Evolutionary conservation across 257 asterid genomes (phyloP).

Genomic region (Nicotiana benthamiana): DNA sequence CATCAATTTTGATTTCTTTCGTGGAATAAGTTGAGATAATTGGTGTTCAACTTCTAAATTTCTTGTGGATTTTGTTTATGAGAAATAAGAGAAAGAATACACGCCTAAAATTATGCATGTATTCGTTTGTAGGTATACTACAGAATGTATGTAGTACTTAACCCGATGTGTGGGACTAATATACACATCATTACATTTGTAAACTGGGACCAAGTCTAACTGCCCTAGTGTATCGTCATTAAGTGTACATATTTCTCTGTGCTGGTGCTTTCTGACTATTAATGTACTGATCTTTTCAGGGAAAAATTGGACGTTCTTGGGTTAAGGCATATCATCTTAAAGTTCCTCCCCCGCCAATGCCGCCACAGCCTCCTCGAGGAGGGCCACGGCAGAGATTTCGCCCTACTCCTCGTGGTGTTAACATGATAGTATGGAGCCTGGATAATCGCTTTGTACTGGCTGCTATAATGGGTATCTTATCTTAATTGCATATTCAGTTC

Average conservation of each 20-base stretch:
- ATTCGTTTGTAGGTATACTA: not conserved
- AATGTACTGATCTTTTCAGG: conserved; percentile 29
- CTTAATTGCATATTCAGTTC: not conserved
- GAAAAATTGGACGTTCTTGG: conserved; percentile 73
- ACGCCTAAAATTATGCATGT: not conserved
- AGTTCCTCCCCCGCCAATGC: conserved; percentile 97
- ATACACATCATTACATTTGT: not conserved
- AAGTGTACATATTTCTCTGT: conserved; percentile 2
- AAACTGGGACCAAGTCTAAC: not conserved
- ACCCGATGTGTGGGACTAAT: not conserved
- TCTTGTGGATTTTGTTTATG: not conserved
- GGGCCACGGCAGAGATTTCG: conserved; percentile 91
- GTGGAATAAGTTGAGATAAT: not conserved
- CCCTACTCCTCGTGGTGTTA: conserved; percentile 98
- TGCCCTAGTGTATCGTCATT: not conserved
- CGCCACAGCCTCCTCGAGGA: conserved; percentile 84
- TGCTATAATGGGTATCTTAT: conserved; percentile 83
- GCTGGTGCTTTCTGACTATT: not conserved
- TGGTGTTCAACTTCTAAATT: not conserved
- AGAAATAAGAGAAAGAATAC: conserved; percentile 3
- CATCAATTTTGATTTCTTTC: not conserved
- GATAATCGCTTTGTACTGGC: conserved; percentile 97
- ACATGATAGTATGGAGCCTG: conserved; percentile 90
- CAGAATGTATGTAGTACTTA: not conserved
- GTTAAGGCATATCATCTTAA: conserved; percentile 82